A percentile compares a stretch with the other conserved stretches of the same genome.
phyloP scores from a whole-genome alignment of 129 eudicot species.

The Flaveria bidentis region DNA sequence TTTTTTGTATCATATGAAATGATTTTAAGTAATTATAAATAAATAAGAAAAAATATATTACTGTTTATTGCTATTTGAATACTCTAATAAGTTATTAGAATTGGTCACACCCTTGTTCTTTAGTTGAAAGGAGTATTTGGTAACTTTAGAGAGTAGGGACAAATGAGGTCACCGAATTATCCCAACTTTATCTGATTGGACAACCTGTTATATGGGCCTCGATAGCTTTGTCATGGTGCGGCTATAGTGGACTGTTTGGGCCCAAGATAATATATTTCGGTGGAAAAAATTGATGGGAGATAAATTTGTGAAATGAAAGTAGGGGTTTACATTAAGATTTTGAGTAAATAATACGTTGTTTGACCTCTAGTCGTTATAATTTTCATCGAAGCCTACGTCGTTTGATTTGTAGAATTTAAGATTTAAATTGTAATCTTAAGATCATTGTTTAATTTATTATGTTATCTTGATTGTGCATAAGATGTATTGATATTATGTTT shows the following conservation, averaged over 20 bases:
- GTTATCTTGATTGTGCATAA: too few species aligned
- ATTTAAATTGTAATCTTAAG: too few species aligned
- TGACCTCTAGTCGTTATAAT: neutral
- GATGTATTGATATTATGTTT: too few species aligned
- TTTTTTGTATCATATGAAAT: too few species aligned
- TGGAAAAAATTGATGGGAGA: conserved; percentile 23
- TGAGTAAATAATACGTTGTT: neutral
- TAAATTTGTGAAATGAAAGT: neutral
- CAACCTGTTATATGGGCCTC: conserved; percentile 28
- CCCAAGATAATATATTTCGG: conserved; percentile 31
- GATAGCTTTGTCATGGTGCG: conserved; percentile 17
- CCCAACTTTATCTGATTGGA: conserved; percentile 26
- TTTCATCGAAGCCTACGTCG: too few species aligned
- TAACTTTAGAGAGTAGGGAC: neutral
- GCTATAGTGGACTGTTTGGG: conserved; percentile 14
- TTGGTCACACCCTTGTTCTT: too few species aligned
- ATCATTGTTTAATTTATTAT: too few species aligned
- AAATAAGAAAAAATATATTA: too few species aligned
- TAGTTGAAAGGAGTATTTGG: neutral
- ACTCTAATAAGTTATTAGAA: too few species aligned
- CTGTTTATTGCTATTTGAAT: too few species aligned
- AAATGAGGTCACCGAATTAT: conserved; percentile 9
- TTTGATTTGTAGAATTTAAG: too few species aligned
- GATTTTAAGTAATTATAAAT: too few species aligned
- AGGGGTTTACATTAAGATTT: neutral